Base-by-base conservation (phyloP, 345 rosid genomes). In the Cardamine chenopodiifolia region DNA sequence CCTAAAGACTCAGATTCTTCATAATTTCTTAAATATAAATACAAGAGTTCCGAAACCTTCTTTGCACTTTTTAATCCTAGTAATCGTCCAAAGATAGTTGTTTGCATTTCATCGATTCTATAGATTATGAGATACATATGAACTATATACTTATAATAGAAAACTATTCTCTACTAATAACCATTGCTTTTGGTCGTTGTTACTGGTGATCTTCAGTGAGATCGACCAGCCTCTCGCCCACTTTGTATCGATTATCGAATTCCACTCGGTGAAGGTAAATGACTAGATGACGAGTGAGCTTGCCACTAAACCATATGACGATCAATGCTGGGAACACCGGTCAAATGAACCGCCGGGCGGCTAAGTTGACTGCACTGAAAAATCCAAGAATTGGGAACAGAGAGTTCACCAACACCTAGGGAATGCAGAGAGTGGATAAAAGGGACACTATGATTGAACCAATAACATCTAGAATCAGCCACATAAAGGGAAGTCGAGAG, bases 381-480 rank as follows among this genome's bases (percentile, higher is more conserved):
- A 49, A 64, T 40, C 77, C 77, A 42, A 73, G 71, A 12, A 64
- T 0, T 0, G 71, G 71, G 23, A 73, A 52, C 29, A 73, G 25
- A 26, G 44, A 26, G 42, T 56, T 64, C 37, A 18, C 63, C 35
- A 73, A 19, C 71, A 73, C 65, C 32, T 64, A 64, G 1, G 77
- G 77, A n/a, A 73, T 25, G 7, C 58, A 64, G 1, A 64, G 64
- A 42, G 19, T 56, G 53, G n/a, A 29, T 44, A 73, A 22, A 26
- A 73, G 37, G 2, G 31, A 53, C 29, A 9, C 39, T 9, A 44
- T 54, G 25, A 31, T 40, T 5, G 77, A 66, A 20, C 62, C 52
- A 13, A 54, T 37, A 18, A 64, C 70, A 45, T 64, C 64, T 54
- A 44, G 63, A 29, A 73, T 28, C 64, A 73, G 47, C 71, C 78